phyloP scores from a whole-genome alignment of 257 asterid genomes.

The Solanum virginianum region DNA sequence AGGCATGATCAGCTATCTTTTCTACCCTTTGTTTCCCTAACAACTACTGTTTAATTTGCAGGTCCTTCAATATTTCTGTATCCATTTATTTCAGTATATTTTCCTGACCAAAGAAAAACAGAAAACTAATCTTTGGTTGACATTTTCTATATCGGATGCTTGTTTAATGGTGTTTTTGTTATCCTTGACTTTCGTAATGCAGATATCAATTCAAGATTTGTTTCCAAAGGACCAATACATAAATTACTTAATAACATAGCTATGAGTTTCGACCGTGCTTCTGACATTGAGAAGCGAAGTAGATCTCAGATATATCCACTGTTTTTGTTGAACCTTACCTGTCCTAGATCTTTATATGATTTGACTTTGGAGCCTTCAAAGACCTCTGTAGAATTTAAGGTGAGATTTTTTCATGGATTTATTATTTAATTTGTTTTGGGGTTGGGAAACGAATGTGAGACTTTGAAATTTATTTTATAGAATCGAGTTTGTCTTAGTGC shows the following conservation, averaged over 20 bases:
- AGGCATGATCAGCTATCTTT: neutral
- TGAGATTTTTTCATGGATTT: conserved; percentile 8
- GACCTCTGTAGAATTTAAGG: conserved; percentile 80
- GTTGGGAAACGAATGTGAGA: neutral
- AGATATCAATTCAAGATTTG: too few species aligned
- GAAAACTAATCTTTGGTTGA: neutral
- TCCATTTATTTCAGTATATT: conserved; percentile 26
- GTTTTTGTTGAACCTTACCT: conserved; percentile 20
- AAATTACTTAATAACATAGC: too few species aligned
- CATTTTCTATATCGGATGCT: neutral
- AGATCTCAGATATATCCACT: too few species aligned
- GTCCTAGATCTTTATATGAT: conserved; percentile 75
- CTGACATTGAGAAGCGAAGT: too few species aligned
- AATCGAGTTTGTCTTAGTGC: neutral
- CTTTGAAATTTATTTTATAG: neutral
- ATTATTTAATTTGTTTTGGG: neutral
- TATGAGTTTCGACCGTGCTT: too few species aligned
- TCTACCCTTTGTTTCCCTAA: conserved; percentile 10
- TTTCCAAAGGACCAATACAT: too few species aligned
- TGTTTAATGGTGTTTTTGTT: too few species aligned
- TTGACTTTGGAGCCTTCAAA: conserved; percentile 53
- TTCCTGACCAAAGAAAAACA: neutral
- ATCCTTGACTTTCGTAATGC: too few species aligned
- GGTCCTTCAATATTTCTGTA: conserved; percentile 89
- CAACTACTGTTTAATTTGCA: conserved; percentile 33